These are phyloP conservation scores for Coriaria nepalensis DNA, from an alignment of 306 rosid species.

Conservation along the genomic window DNA sequence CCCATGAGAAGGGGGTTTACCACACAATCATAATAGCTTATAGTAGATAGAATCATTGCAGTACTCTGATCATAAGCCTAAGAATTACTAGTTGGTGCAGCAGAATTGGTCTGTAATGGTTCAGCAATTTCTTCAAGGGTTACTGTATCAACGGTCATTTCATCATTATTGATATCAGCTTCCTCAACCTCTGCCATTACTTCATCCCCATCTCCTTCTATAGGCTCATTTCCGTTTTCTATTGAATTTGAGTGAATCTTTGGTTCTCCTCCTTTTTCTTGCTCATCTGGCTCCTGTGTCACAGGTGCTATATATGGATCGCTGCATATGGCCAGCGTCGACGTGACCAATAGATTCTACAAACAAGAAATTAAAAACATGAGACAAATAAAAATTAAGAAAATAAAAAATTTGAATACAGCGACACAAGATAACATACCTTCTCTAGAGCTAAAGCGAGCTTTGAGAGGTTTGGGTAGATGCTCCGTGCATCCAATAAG, in stretches of 20 bases:
- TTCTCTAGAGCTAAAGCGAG: constrained; percentile 91
- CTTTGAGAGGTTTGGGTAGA: constrained; percentile 80
- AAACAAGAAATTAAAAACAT: constrained; percentile 14
- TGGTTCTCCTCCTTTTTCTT: constrained; percentile 40
- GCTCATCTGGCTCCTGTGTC: constrained; percentile 24
- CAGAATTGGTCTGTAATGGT: constrained; percentile 43
- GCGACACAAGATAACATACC: constrained; percentile 28
- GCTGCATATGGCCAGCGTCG: constrained; percentile 39
- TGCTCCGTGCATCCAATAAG: constrained; percentile 55
- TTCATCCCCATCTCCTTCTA: constrained; percentile 44
- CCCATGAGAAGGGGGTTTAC: not conserved
- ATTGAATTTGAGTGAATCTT: constrained; percentile 23
- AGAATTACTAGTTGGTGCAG: constrained; percentile 27
- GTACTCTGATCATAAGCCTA: constrained; percentile 4
- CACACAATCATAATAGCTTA: too few relatives aligned
- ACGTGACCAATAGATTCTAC: constrained; percentile 83
- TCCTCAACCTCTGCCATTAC: constrained; percentile 57
- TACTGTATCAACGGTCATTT: constrained; percentile 68
- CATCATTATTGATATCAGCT: constrained; percentile 36
- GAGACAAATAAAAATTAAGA: too few relatives aligned
- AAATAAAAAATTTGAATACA: not conserved
- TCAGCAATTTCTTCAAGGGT: constrained; percentile 39
- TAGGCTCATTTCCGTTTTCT: constrained; percentile 51
- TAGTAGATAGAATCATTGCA: not conserved
- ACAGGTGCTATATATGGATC: constrained; percentile 38